phyloP scores from a whole-genome alignment of 2,329 filamentous ascomycete species.

The Plectosphaerella plurivora region DNA sequence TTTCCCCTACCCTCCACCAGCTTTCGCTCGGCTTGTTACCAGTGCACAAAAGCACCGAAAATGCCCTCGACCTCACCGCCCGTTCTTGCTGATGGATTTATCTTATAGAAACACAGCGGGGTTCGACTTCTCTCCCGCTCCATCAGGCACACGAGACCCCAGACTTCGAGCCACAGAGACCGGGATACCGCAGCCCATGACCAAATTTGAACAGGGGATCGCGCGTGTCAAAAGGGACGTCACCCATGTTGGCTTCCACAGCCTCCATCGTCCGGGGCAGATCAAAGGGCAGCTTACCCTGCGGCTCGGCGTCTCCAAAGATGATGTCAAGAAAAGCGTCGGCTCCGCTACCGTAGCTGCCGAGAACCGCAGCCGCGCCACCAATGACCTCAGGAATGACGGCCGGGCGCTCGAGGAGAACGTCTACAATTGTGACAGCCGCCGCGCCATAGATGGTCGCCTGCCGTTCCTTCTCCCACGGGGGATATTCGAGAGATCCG shows the following conservation, averaged over 20 bases:
- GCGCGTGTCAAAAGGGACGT: slow-evolving; percentile 21
- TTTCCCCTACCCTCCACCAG: too few relatives aligned
- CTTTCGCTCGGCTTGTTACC: too few relatives aligned
- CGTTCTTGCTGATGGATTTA: too few relatives aligned
- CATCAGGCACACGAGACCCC: too few relatives aligned
- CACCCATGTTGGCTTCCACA: slow-evolving; percentile 25
- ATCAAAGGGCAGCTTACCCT: slow-evolving; percentile 40
- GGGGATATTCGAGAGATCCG: slow-evolving; percentile 34
- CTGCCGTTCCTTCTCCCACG: slow-evolving; percentile 17
- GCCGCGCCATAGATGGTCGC: slow-evolving; percentile 24
- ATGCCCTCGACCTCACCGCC: too few relatives aligned
- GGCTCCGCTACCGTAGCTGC: slow-evolving; percentile 31
- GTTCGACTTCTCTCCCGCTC: too few relatives aligned
- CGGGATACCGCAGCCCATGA: slow-evolving; percentile 14
- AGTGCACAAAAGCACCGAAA: too few relatives aligned
- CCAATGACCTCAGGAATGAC: slow-evolving; percentile 35
- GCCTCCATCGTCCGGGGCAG: slow-evolving; percentile 38
- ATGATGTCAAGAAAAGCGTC: slow-evolving; percentile 39
- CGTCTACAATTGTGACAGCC: slow-evolving; percentile 36
- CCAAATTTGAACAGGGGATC: slow-evolving; percentile 24
- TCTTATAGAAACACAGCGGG: too few relatives aligned
- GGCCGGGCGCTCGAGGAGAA: slow-evolving; percentile 34
- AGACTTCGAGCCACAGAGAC: background rate
- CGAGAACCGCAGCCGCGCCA: slow-evolving; percentile 30
- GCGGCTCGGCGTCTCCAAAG: slow-evolving; percentile 28